A percentile compares a stretch with the other conserved stretches of the same genome.
phyloP scores from a whole-genome alignment of 805 yeast species.

The Clavispora santaluciae region DNA sequence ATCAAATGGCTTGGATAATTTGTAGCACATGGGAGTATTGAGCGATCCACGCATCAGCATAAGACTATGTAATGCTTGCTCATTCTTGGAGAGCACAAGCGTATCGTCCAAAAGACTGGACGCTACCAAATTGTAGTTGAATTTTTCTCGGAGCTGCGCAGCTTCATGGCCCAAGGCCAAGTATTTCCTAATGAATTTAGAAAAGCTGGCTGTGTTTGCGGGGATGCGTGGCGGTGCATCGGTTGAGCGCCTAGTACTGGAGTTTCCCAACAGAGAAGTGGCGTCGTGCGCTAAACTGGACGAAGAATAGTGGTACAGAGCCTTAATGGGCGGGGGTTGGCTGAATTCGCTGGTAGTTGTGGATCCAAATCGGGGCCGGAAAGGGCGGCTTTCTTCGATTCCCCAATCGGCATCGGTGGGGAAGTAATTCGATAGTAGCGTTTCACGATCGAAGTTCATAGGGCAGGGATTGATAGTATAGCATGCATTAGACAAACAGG shows the following conservation, averaged over 20 bases:
- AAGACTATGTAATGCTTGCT: conserved; percentile 25
- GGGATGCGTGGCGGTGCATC: neutral
- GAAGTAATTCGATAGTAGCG: conserved; percentile 8
- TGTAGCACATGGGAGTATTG: conserved; percentile 1
- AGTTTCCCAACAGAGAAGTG: neutral
- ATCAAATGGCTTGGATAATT: conserved; percentile 8
- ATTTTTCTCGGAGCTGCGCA: conserved; percentile 33
- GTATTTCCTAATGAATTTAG: conserved; percentile 24
- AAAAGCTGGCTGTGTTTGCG: conserved; percentile 15
- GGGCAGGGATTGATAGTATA: neutral
- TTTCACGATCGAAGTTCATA: conserved; percentile 9
- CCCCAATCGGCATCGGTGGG: conserved; percentile 22
- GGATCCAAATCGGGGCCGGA: conserved; percentile 10
- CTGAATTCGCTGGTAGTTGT: conserved; percentile 17
- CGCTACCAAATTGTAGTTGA: conserved; percentile 36
- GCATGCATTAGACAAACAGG: neutral
- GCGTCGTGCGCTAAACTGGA: neutral
- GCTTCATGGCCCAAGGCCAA: conserved; percentile 15
- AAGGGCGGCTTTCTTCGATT: conserved; percentile 13
- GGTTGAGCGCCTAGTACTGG: neutral
- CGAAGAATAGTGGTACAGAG: neutral
- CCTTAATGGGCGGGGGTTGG: conserved; percentile 6
- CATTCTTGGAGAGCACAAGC: conserved; percentile 39
- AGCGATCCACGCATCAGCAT: conserved; percentile 3
- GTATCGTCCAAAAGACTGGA: conserved; percentile 38